phyloP scores from a whole-genome alignment of 2,329 filamentous ascomycete genomes.

The Hymenotorrendiella dingleyae region DNA sequence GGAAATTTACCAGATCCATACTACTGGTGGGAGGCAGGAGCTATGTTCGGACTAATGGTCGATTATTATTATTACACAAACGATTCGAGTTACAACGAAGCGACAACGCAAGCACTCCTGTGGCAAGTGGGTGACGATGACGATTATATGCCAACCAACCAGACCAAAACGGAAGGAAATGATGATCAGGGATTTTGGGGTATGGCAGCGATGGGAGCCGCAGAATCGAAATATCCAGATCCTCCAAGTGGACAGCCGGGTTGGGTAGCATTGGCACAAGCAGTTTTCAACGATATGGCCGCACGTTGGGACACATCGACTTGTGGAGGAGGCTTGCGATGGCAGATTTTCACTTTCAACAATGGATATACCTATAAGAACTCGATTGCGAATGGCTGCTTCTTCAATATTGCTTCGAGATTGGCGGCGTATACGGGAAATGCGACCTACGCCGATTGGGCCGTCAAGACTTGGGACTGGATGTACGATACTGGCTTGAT shows the following conservation, averaged over 20 bases:
- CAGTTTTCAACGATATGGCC: conserved; percentile 65
- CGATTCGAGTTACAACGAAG: conserved; percentile 59
- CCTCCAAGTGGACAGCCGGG: conserved; percentile 49
- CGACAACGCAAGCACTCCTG: conserved; percentile 59
- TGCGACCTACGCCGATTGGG: conserved; percentile 70
- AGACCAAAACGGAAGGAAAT: conserved; percentile 56
- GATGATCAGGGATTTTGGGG: conserved; percentile 72
- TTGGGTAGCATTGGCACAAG: conserved; percentile 68
- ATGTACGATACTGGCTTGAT: conserved; percentile 52
- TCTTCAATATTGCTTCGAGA: conserved; percentile 57
- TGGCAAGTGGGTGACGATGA: conserved; percentile 65
- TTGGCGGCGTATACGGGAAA: conserved; percentile 74
- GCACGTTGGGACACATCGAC: conserved; percentile 61
- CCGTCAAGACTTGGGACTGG: conserved; percentile 66
- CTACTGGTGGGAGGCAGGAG: conserved; percentile 58
- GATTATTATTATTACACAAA: conserved; percentile 82
- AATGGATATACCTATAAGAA: conserved; percentile 74
- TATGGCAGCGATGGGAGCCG: conserved; percentile 62
- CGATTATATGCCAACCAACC: conserved; percentile 72
- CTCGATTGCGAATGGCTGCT: conserved; percentile 55
- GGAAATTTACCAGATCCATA: conserved; percentile 45
- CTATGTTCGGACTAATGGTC: conserved; percentile 64
- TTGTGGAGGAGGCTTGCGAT: conserved; percentile 71
- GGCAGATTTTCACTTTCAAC: conserved; percentile 82
- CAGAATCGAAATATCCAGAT: conserved; percentile 57